phyloP scores from a whole-genome alignment of 2,329 filamentous ascomycete species.

The Chalaropsis thielavioides region DNA sequence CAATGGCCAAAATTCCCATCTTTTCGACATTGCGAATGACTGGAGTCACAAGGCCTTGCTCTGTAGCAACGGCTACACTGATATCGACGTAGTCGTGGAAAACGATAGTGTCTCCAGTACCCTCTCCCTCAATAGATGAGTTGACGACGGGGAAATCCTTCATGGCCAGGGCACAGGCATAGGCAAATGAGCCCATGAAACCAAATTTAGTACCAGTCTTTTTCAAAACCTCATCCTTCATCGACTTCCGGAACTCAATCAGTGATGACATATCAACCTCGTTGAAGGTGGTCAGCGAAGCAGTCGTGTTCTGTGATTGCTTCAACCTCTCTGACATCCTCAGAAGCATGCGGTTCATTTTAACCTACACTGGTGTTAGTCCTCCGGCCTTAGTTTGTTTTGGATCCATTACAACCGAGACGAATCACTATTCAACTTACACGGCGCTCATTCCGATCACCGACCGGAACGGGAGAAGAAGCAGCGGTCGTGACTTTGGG shows the following conservation, averaged over 20 bases:
- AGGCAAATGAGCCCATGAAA: slow-evolving; percentile 98
- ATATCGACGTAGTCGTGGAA: slow-evolving; percentile 98
- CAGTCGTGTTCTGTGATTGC: slow-evolving; percentile 97
- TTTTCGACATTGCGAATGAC: slow-evolving; percentile 87
- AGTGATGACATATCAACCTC: slow-evolving; percentile 97
- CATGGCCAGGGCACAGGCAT: slow-evolving; percentile 81
- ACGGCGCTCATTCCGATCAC: slow-evolving; percentile 72
- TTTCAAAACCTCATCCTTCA: slow-evolving; percentile 93
- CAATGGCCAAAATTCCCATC: slow-evolving; percentile 77
- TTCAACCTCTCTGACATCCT: slow-evolving; percentile 95
- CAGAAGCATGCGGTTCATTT: slow-evolving; percentile 99
- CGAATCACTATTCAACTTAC: slow-evolving; percentile 36
- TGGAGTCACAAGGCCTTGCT: slow-evolving; percentile 93
- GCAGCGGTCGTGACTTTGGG: slow-evolving; percentile 18
- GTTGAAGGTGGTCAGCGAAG: slow-evolving; percentile 95
- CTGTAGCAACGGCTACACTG: slow-evolving; percentile 89
- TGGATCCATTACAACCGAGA: not conserved
- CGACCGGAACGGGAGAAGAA: slow-evolving; percentile 34
- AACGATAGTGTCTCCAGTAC: slow-evolving; percentile 91
- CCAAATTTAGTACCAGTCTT: slow-evolving; percentile 94
- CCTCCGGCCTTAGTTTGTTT: no score
- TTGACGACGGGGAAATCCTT: slow-evolving; percentile 89
- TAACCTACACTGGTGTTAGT: slow-evolving; percentile 47
- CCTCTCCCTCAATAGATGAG: slow-evolving; percentile 89
- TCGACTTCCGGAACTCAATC: slow-evolving; percentile 92